Conservation (phyloP, 129 eudicot genomes). For the Flaveria ramosissima region DNA sequence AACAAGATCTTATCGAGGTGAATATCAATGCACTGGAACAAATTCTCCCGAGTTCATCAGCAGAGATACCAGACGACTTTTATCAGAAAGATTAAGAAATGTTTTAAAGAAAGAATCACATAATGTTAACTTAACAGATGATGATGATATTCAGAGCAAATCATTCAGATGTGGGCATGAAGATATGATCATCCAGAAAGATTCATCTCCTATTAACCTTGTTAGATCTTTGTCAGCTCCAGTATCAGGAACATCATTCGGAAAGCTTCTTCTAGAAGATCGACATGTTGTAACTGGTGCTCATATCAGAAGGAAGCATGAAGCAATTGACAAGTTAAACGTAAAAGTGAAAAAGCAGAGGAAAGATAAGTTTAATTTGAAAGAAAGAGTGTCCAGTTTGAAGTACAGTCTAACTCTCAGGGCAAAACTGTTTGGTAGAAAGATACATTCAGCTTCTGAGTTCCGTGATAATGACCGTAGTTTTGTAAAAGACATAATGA, state of each 20-base stretch:
- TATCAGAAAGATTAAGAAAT: slow-evolving; percentile 78
- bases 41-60: slow-evolving; percentile 76
- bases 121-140: slow-evolving; percentile 25
- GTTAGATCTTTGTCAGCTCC: slow-evolving; percentile 92
- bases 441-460: slow-evolving; percentile 56
- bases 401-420: slow-evolving; percentile 59
- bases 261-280: slow-evolving; percentile 95
- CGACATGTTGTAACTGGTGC: slow-evolving; percentile 76
- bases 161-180: slow-evolving; percentile 51
- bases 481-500: slow-evolving; percentile 51
- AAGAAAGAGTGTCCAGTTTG: slow-evolving; percentile 75
- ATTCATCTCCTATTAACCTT: slow-evolving; percentile 71
- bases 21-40: slow-evolving; percentile 48
- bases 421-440: slow-evolving; percentile 68
- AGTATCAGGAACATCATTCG: slow-evolving; percentile 85
- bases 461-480: slow-evolving; percentile 40
- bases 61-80: slow-evolving; percentile 65
- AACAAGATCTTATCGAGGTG: slow-evolving; percentile 73
- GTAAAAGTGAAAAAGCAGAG: slow-evolving; percentile 59
- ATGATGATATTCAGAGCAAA: slow-evolving; percentile 44
- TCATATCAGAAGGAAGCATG: slow-evolving; percentile 89
- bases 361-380: slow-evolving; percentile 77
- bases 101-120: slow-evolving; percentile 59
- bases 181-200: slow-evolving; percentile 40
- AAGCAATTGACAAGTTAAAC: slow-evolving; percentile 55